Conservation (phyloP, 352 stramenopile species). For the Thalassiosira mediterranea region DNA sequence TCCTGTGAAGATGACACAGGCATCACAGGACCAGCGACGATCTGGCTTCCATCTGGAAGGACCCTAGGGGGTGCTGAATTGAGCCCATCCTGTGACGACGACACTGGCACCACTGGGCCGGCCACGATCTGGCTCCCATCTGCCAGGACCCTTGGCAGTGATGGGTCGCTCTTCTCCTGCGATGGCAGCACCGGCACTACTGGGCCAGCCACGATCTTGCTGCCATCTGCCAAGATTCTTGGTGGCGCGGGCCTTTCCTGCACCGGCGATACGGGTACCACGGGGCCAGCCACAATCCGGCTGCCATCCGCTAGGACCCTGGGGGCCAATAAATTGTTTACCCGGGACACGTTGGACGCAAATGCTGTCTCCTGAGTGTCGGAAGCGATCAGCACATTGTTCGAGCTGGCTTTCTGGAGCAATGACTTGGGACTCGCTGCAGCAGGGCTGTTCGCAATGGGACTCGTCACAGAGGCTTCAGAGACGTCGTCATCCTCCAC, state of each 20-base stretch:
- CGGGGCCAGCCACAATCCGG: too few relatives aligned
- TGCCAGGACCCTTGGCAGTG: neutral
- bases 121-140: neutral
- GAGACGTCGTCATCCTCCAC: neutral
- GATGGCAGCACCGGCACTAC: neutral
- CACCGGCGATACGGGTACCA: neutral
- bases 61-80: neutral
- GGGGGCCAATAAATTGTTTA: neutral
- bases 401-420: neutral
- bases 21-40: neutral
- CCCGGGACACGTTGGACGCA: too few relatives aligned
- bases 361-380: too few relatives aligned
- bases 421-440: neutral
- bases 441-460: constrained; percentile 1
- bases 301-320: too few relatives aligned
- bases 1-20: neutral
- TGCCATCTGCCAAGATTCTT: too few relatives aligned
- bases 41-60: neutral
- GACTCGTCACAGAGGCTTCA: neutral
- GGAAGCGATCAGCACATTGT: too few relatives aligned
- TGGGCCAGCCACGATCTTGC: too few relatives aligned
- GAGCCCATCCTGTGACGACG: neutral
- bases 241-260: neutral
- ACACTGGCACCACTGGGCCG: neutral
- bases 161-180: neutral